Evolutionary conservation across 805 yeast genomes (phyloP), one percentile per base, ranked within the genome.

Genomic region (Pichia kluyveri): DNA sequence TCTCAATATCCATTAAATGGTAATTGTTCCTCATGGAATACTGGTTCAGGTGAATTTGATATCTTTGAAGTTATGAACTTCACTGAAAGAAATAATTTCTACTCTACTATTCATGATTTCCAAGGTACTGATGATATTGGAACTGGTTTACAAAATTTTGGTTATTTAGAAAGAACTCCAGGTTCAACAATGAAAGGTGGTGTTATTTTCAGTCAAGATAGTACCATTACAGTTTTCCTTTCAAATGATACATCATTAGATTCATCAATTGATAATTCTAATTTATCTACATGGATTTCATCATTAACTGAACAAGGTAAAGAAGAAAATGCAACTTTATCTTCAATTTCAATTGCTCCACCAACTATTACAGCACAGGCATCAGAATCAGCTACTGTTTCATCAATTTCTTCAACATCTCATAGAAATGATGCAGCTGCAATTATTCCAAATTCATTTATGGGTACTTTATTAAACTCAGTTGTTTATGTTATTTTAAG

Each of bases 31-130:
- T 80, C 88, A 58, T 83, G 90, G 90, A 69, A 75, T 41, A 73
- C 83, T 30, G 91, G 90, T 11, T 82, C 89, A 65, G 89, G 90
- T 61, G 89, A 83, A 64, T 82, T 79, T 56, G 91, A 83, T 65
- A 75, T 82, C 55, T 83, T 83, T 60, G 91, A 84, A 67, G 80
- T 79, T 39, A 75, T 81, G 79, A 83, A 83, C 65, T 65, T 68
- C 48, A 78, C 87, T 15, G 77, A 77, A 53, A 62, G 75, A 27
- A 63, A 63, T 44, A 72, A 80, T 49, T 70, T 84, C 55, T 81
- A 70, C 65, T 71, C 88, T 18, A 82, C 90, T 8, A 67, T 84
- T 61, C 93, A 84, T 61, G 86, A 82, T 59, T 84, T 74, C 71
- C 93, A 84, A 64, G 87, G 86, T 38, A 76, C 82, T 41, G 83